These are phyloP conservation scores for Mycotypha africana DNA, from an alignment of 371 early-diverging fungal species.

Conservation along the genomic window DNA sequence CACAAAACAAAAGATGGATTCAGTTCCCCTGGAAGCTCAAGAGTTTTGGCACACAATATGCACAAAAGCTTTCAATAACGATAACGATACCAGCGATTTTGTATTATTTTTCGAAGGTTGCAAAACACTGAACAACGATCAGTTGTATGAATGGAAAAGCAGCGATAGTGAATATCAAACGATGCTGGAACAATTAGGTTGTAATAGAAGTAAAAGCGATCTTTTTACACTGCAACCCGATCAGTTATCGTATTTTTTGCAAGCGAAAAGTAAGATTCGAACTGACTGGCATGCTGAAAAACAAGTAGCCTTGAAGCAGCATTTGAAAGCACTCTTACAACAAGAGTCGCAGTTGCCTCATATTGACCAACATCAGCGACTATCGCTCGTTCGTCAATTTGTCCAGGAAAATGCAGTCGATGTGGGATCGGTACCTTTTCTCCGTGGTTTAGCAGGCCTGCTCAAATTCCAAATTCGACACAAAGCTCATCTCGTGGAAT, in stretches of 20 bases:
- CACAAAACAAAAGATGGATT: too few relatives aligned
- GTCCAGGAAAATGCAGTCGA: conserved; percentile 6
- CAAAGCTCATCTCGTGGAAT: conserved; percentile 10
- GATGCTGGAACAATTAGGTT: not conserved
- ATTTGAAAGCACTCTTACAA: conserved; percentile 8
- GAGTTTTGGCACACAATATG: conserved; percentile 18
- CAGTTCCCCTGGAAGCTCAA: too few relatives aligned
- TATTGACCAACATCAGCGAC: conserved; percentile 9
- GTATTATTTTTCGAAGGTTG: conserved; percentile 20
- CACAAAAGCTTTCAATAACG: conserved; percentile 17
- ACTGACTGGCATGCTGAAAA: conserved; percentile 20
- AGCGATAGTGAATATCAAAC: not conserved
- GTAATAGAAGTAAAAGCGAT: not conserved
- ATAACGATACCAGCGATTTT: conserved; percentile 16
- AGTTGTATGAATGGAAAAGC: not conserved
- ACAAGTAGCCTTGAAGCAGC: conserved; percentile 9
- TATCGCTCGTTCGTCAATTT: conserved; percentile 14
- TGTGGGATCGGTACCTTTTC: conserved; percentile 18
- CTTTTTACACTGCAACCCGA: conserved; percentile 1
- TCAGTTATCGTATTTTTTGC: conserved; percentile 1
- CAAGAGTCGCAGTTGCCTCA: not conserved
- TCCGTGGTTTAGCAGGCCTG: conserved; percentile 17
- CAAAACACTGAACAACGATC: not conserved
- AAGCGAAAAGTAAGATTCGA: conserved; percentile 13
- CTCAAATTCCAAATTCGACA: conserved; percentile 18